These are phyloP conservation scores for Penicillium waksmanii DNA, from an alignment of 495 filamentous ascomycete species.

Conservation along the genomic window DNA sequence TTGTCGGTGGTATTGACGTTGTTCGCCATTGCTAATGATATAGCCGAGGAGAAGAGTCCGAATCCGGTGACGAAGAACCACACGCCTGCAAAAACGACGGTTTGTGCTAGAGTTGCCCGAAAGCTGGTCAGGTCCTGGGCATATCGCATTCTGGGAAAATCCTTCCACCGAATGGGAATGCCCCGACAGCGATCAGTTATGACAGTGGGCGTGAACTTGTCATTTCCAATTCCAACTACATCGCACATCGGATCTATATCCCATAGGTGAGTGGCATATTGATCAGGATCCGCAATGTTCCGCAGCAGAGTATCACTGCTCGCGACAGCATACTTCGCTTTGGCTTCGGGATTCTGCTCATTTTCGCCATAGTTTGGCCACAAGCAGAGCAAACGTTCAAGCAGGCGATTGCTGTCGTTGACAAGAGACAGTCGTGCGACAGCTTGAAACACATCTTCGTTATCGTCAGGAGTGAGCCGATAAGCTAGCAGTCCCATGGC, in stretches of 20 bases:
- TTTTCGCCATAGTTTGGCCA: not conserved
- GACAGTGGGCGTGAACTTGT: conserved; percentile 16
- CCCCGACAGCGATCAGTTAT: conserved; percentile 18
- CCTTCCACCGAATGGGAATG: conserved; percentile 23
- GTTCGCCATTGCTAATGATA: conserved; percentile 8
- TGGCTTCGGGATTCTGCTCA: not conserved
- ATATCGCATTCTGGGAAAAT: conserved; percentile 18
- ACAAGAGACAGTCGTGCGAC: conserved; percentile 15
- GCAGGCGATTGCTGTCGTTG: conserved; percentile 14
- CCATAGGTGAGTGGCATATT: conserved; percentile 19
- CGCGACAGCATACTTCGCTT: conserved; percentile 1
- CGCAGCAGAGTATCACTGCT: conserved; percentile 13
- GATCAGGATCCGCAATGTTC: conserved; percentile 21
- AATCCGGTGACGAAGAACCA: conserved; percentile 12
- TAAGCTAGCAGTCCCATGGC: conserved; percentile 16
- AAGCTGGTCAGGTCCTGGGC: conserved; percentile 11
- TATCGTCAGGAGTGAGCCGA: conserved; percentile 11
- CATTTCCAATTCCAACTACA: conserved; percentile 20
- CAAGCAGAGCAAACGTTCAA: conserved; percentile 13
- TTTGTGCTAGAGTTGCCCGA: conserved; percentile 13
- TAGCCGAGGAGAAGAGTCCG: conserved; percentile 10
- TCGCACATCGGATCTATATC: conserved; percentile 17
- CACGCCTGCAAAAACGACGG: conserved; percentile 11
- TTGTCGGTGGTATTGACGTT: not conserved
- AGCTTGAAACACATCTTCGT: conserved; percentile 12